Evolutionary conservation across 1,284 basidiomycete genomes (phyloP).

Genomic region (Sporisorium graminicola): DNA sequence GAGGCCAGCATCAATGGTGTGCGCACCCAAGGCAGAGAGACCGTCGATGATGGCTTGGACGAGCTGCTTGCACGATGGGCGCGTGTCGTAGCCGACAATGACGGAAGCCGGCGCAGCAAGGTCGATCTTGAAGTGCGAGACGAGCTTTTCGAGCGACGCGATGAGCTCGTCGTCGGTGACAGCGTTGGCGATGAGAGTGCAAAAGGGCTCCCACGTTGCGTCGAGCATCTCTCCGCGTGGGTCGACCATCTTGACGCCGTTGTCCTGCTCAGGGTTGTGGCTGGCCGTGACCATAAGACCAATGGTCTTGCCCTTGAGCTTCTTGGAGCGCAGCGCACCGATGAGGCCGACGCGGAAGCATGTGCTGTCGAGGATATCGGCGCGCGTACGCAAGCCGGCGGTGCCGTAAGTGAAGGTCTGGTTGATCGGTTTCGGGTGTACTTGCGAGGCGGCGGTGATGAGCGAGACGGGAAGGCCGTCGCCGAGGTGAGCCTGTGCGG

Average conservation of each 20-base stretch:
- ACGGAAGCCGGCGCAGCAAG: slow-evolving; percentile 82
- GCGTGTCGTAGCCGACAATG: slow-evolving; percentile 92
- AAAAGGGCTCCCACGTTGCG: slow-evolving; percentile 89
- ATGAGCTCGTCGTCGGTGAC: slow-evolving; percentile 80
- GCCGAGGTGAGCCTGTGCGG: slow-evolving; percentile 48
- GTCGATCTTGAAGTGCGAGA: slow-evolving; percentile 81
- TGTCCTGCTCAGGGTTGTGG: slow-evolving; percentile 97
- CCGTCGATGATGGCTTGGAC: slow-evolving; percentile 86
- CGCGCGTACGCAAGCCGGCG: slow-evolving; percentile 93
- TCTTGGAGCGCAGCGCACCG: slow-evolving; percentile 89
- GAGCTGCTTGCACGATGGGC: slow-evolving; percentile 87
- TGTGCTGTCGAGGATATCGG: slow-evolving; percentile 85
- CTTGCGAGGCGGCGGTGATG: slow-evolving; percentile 54
- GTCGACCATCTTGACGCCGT: slow-evolving; percentile 98
- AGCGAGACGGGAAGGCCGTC: slow-evolving; percentile 49
- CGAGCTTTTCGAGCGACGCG: slow-evolving; percentile 77
- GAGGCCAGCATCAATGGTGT: slow-evolving; percentile 75
- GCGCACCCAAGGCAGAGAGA: slow-evolving; percentile 76
- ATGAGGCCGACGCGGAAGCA: slow-evolving; percentile 92
- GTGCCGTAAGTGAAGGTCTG: slow-evolving; percentile 87
- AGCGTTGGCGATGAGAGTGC: slow-evolving; percentile 91
- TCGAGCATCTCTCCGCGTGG: slow-evolving; percentile 99
- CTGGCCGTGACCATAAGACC: slow-evolving; percentile 99
- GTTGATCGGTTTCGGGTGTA: slow-evolving; percentile 72
- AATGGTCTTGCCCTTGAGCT: slow-evolving; percentile 87